Percentiles rank a stretch among this genome's conserved stretches.
These are phyloP conservation scores for Penicillium rolfsii DNA, from an alignment of 2,329 filamentous ascomycete species.

Conservation along the genomic window DNA sequence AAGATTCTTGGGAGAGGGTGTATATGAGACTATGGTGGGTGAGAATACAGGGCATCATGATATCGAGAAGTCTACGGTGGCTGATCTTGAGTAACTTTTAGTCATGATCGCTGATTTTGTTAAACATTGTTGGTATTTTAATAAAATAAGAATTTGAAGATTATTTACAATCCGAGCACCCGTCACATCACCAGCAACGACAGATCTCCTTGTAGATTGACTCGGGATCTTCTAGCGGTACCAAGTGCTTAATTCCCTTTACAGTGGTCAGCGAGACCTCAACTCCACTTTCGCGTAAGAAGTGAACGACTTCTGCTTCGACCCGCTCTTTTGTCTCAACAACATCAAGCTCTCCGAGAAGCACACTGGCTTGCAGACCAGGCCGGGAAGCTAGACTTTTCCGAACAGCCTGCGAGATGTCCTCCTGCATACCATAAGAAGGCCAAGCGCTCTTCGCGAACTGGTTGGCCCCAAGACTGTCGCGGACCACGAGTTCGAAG, in stretches of 20 bases:
- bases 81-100: slow-evolving; percentile 3
- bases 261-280: slow-evolving; percentile 15
- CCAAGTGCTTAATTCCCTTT: slow-evolving; percentile 26
- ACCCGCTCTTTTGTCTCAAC: slow-evolving; percentile 41
- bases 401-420: slow-evolving; percentile 30
- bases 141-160: not conserved
- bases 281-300: slow-evolving; percentile 17
- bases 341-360: slow-evolving; percentile 40
- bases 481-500: slow-evolving; percentile 24
- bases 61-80: slow-evolving; percentile 8
- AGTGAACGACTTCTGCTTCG: slow-evolving; percentile 27
- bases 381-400: slow-evolving; percentile 12
- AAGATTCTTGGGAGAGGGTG: slow-evolving; percentile 12
- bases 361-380: slow-evolving; percentile 27
- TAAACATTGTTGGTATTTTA: too few relatives aligned
- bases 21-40: not conserved
- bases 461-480: slow-evolving; percentile 37
- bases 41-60: not conserved
- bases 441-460: slow-evolving; percentile 43
- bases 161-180: not conserved
- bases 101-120: too few relatives aligned
- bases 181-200: slow-evolving; percentile 5
- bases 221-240: slow-evolving; percentile 31
- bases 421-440: slow-evolving; percentile 40
- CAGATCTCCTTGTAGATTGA: slow-evolving; percentile 15